Percentiles rank a stretch among this genome's conserved stretches.
Conservation (phyloP, 2,329 filamentous ascomycete species). For the Thyridium curvatum region DNA sequence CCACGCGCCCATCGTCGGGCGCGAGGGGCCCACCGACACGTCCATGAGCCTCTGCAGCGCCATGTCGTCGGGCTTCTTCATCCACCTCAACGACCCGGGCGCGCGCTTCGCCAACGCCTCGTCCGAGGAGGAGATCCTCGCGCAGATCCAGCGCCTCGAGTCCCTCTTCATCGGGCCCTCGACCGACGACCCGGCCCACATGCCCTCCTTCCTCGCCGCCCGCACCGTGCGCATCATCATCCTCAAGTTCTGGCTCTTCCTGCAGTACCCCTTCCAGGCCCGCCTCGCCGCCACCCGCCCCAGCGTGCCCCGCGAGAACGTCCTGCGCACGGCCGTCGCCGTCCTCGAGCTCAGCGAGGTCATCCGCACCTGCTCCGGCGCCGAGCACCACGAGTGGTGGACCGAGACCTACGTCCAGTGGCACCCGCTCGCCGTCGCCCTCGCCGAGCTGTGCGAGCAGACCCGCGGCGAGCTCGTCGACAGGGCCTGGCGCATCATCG, state of each 20-base stretch:
- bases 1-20: constrained; percentile 22
- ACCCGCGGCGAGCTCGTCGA: constrained; percentile 37
- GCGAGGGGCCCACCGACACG: constrained; percentile 30
- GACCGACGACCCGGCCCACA: constrained; percentile 17
- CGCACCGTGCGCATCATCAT: constrained; percentile 33
- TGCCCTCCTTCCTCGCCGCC: constrained; percentile 29
- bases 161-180: constrained; percentile 28
- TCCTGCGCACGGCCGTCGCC: constrained; percentile 39
- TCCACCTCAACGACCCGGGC: constrained; percentile 28
- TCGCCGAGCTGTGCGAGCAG: constrained; percentile 45
- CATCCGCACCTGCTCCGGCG: constrained; percentile 23
- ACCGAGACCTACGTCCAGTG: constrained; percentile 45
- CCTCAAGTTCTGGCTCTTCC: constrained; percentile 38
- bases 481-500: constrained; percentile 42
- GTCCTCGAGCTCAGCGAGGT: constrained; percentile 34
- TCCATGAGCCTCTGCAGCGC: constrained; percentile 33
- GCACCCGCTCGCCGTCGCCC: constrained; percentile 46
- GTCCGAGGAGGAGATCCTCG: constrained; percentile 32
- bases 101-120: constrained; percentile 9
- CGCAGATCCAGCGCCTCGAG: constrained; percentile 30
- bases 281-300: constrained; percentile 15
- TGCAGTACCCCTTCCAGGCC: constrained; percentile 37
- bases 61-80: constrained; percentile 31
- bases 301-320: constrained; percentile 30
- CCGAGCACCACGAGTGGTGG: constrained; percentile 39